phyloP scores from a whole-genome alignment of 2,329 filamentous ascomycete species.

The Sclerotiophoma versabilis region DNA sequence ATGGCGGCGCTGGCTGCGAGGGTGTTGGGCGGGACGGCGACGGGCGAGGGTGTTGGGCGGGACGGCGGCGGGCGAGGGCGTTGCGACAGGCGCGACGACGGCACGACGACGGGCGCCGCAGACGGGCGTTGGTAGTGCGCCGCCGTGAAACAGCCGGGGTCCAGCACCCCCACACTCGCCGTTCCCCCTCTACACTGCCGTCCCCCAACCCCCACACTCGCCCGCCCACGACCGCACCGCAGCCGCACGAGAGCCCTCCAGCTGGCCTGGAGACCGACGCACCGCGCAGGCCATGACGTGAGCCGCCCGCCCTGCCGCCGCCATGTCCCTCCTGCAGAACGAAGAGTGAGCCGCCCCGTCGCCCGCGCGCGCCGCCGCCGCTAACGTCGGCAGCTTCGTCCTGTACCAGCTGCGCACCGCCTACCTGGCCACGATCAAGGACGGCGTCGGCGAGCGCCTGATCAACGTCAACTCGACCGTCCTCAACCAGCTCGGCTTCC shows the following conservation, averaged over 20 bases:
- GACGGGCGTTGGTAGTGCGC: conserved; percentile 23
- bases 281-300: conserved; percentile 9
- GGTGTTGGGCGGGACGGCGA: background rate
- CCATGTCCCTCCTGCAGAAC: conserved; percentile 55
- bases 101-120: background rate
- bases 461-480: conserved; percentile 82
- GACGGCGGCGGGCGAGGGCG: background rate
- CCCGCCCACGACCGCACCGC: too few relatives aligned
- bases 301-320: conserved; percentile 28
- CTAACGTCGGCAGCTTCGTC: conserved; percentile 67
- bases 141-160: conserved; percentile 19
- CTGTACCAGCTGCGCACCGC: conserved; percentile 82
- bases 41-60: conserved; percentile 5
- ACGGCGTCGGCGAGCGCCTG: conserved; percentile 83
- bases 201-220: background rate
- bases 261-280: conserved; percentile 40
- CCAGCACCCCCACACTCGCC: conserved; percentile 22
- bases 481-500: conserved; percentile 81
- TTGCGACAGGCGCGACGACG: background rate
- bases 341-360: conserved; percentile 49
- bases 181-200: background rate
- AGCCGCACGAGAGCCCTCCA: conserved; percentile 28
- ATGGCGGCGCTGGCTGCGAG: conserved; percentile 55
- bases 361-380: conserved; percentile 13
- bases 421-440: conserved; percentile 80